These are phyloP conservation scores for Marasmius fiardii DNA, from an alignment of 1,284 basidiomycete species.

Conservation along the genomic window DNA sequence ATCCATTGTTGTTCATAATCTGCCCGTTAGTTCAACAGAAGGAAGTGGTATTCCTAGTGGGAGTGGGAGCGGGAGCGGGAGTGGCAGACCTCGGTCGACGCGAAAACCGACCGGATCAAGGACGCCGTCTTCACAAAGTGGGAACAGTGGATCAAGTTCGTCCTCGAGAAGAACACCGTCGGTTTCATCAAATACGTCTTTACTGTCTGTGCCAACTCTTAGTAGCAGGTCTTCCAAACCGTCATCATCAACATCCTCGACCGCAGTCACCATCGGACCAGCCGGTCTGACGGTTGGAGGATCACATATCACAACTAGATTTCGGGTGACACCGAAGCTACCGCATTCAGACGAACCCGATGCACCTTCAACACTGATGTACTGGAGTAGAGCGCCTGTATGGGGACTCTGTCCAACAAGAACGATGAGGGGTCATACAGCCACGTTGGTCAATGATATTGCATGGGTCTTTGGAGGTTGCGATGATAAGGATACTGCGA, in stretches of 20 bases:
- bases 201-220: slow-evolving; percentile 1
- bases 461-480: slow-evolving; percentile 92
- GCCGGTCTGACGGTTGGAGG: not conserved
- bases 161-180: slow-evolving; percentile 9
- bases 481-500: slow-evolving; percentile 74
- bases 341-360: slow-evolving; percentile 55
- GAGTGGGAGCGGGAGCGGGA: not conserved
- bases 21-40: not conserved
- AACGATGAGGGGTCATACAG: slow-evolving; percentile 80
- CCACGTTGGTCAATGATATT: slow-evolving; percentile 77
- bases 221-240: not conserved
- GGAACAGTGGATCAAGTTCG: not conserved
- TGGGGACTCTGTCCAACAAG: slow-evolving; percentile 74
- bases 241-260: not conserved
- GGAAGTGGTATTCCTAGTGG: not conserved
- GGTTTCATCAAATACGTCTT: slow-evolving; percentile 8
- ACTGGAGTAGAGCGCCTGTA: slow-evolving; percentile 84
- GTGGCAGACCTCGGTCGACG: slow-evolving; percentile 6
- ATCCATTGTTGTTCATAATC: not conserved
- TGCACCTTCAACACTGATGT: slow-evolving; percentile 64
- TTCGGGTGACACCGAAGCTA: slow-evolving; percentile 46
- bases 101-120: slow-evolving; percentile 9
- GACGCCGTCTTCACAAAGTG: not conserved
- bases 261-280: slow-evolving; percentile 21
- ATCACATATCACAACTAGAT: slow-evolving; percentile 11